Base-by-base conservation (phyloP, 768 basidiomycete species). In the Kwoniella shandongensis region DNA sequence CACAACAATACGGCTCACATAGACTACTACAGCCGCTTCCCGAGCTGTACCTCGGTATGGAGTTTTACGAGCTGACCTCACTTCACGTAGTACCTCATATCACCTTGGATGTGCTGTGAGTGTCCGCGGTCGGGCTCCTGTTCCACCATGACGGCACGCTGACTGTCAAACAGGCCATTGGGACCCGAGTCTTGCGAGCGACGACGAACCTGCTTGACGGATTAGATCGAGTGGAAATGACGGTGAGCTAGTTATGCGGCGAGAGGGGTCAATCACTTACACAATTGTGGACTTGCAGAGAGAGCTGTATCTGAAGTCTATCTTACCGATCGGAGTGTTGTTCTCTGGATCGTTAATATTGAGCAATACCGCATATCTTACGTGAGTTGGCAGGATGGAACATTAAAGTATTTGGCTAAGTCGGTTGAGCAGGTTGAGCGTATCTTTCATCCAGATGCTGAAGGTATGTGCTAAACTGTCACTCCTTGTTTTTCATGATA, bases 301-400 rank as follows among this genome's bases (percentile, higher is more conserved):
- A 45, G 72, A 73, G 29, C 55, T 70, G 22, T 94, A 89, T 74
- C 54, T 88, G 35, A 83, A 84, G 54, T 89, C 88, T 30, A 97
- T 98, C 64, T 81, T 97, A 13, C 94, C 94, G 20, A 94, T 98
- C 58, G 92, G 93, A 22, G 72, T 92, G 23, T 84, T 98, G 54
- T 98, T 98, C 82, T 89, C 88, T 32, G 94, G 87, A 23, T 91
- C 88, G 57, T 83, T 98, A 52, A 85, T 97, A 67, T 81, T 93
- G 57, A 88, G 86, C 79, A 98, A 98, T 78, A 88, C 88, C 1
- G 91, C 91, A 2, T 94, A 93, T 77, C 58, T 72, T 12, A 63
- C 65, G 70, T 72, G 30, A 54, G 65, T 55, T n/a, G n/a, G n/a
- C 13, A n/a, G 20, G 18, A 18, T 23, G 12, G 10, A n/a, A 22